Evolutionary conservation across 2,329 filamentous ascomycete species (phyloP).

Genomic region (Monilinia vaccinii-corymbosi): DNA sequence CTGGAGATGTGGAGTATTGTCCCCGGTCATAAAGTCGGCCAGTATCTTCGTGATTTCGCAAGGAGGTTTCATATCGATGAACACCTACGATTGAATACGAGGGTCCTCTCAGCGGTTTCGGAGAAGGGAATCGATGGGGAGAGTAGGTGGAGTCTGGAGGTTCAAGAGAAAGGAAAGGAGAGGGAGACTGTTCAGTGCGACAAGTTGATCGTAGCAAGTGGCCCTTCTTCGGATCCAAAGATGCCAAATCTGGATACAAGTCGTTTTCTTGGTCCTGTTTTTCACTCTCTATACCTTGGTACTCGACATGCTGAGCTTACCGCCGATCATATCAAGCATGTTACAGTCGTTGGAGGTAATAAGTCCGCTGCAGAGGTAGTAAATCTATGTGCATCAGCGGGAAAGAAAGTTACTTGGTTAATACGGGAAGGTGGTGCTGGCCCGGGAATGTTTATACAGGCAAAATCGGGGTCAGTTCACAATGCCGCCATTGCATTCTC

Average conservation of each 20-base stretch:
- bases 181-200: not conserved
- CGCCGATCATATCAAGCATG: constrained; percentile 8
- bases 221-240: constrained; percentile 10
- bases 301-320: constrained; percentile 3
- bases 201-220: constrained; percentile 15
- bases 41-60: constrained; percentile 16
- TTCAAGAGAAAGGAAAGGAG: not conserved
- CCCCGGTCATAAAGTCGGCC: constrained; percentile 9
- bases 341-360: constrained; percentile 16
- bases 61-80: constrained; percentile 10
- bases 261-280: constrained; percentile 7
- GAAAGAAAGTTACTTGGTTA: constrained; percentile 18
- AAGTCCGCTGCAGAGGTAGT: constrained; percentile 16
- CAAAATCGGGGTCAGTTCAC: constrained; percentile 4
- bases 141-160: constrained; percentile 8
- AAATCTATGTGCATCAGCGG: constrained; percentile 6
- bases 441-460: constrained; percentile 9
- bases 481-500: constrained; percentile 9
- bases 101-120: constrained; percentile 29
- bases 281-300: constrained; percentile 14
- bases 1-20: constrained; percentile 9
- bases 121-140: not conserved
- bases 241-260: constrained; percentile 11
- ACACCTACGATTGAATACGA: constrained; percentile 29
- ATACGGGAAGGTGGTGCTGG: constrained; percentile 15